Evolutionary conservation across 1,139 yeast species (phyloP).

Genomic region (Wickerhamomyces sp.): DNA sequence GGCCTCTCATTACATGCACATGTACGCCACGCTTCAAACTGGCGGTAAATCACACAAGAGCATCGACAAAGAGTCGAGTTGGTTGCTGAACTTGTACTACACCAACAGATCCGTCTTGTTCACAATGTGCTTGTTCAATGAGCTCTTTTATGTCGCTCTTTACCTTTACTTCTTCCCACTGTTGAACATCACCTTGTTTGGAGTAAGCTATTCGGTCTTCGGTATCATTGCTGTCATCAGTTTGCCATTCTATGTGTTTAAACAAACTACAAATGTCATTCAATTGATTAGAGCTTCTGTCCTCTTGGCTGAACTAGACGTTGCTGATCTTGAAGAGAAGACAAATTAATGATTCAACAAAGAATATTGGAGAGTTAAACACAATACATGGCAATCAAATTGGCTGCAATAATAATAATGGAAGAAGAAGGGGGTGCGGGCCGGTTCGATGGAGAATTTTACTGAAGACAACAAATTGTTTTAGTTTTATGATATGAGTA

Average conservation of each 20-base stretch:
- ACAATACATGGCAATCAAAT: too few species aligned
- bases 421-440: too few species aligned
- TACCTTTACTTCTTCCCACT: constrained; percentile 62
- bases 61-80: constrained; percentile 65
- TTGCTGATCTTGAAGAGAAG: constrained; percentile 38
- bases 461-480: too few species aligned
- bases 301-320: constrained; percentile 75
- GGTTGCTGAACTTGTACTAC: constrained; percentile 78
- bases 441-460: too few species aligned
- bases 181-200: constrained; percentile 26
- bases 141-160: constrained; percentile 84
- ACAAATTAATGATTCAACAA: too few species aligned
- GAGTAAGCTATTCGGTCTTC: constrained; percentile 53
- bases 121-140: constrained; percentile 87
- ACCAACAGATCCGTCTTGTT: constrained; percentile 81
- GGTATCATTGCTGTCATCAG: constrained; percentile 60
- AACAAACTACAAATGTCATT: constrained; percentile 84
- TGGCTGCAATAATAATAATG: too few species aligned
- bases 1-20: constrained; percentile 96
- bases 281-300: constrained; percentile 86
- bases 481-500: too few species aligned
- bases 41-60: constrained; percentile 85
- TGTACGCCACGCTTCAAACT: constrained; percentile 85
- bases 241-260: constrained; percentile 85
- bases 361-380: too few species aligned